phyloP scores from a whole-genome alignment of 208 protist species.

The Trichomonas tenax region DNA sequence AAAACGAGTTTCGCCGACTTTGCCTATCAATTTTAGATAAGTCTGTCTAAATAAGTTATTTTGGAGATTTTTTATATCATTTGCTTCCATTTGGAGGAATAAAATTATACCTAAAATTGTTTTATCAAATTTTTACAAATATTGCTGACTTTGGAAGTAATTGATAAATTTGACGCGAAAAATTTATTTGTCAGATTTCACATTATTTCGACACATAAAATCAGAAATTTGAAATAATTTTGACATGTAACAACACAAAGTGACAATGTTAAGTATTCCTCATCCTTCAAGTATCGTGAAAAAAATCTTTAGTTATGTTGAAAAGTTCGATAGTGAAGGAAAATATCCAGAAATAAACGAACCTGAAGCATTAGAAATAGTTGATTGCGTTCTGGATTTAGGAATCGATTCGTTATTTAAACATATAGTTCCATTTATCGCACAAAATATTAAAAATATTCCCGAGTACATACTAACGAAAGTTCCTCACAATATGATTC shows the following conservation, averaged over 20 bases:
- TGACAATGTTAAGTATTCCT: background rate
- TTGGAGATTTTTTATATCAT: too few species aligned
- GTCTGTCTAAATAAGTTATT: too few species aligned
- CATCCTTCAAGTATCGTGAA: background rate
- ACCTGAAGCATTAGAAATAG: background rate
- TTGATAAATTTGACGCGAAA: too few species aligned
- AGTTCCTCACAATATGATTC: background rate
- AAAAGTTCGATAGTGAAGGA: background rate
- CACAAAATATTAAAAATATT: background rate
- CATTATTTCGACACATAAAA: too few species aligned
- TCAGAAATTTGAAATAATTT: too few species aligned
- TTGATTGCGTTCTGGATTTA: background rate
- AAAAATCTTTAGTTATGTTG: background rate
- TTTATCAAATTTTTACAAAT: too few species aligned
- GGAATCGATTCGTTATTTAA: background rate
- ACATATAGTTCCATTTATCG: background rate
- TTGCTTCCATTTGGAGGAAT: too few species aligned
- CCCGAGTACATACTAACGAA: background rate
- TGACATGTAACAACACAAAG: background rate
- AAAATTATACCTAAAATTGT: too few species aligned
- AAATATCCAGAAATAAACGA: background rate
- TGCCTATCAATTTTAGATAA: too few species aligned
- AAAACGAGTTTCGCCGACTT: too few species aligned
- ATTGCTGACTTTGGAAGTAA: too few species aligned
- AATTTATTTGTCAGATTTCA: too few species aligned